Evolutionary conservation across 352 stramenopile species (phyloP).

Genomic region (Globisporangium perplexum): DNA sequence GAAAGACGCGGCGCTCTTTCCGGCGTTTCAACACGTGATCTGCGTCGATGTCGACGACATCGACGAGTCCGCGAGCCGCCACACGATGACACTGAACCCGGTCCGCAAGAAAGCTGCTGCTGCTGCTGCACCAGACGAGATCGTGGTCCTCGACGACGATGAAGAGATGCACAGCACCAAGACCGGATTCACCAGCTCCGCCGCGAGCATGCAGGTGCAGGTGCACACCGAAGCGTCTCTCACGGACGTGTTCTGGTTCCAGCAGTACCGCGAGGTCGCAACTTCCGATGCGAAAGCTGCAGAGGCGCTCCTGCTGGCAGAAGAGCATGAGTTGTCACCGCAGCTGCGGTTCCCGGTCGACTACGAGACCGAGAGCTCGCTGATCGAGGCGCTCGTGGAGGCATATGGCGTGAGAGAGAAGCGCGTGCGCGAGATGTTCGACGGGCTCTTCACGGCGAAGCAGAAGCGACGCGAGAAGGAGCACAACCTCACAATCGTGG

Average conservation of each 20-base stretch:
- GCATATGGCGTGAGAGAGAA: slow-evolving; percentile 45
- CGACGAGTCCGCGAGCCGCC: too few relatives aligned
- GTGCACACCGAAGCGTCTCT: slow-evolving; percentile 37
- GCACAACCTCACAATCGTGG: slow-evolving; percentile 59
- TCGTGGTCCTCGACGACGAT: slow-evolving; percentile 36
- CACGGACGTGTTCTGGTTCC: slow-evolving; percentile 60
- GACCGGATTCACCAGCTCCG: slow-evolving; percentile 1
- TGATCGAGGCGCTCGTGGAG: slow-evolving; percentile 55
- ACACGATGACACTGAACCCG: too few relatives aligned
- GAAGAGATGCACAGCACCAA: neutral
- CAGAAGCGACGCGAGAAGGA: slow-evolving; percentile 38
- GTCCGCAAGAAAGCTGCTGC: neutral
- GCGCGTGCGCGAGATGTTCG: slow-evolving; percentile 44
- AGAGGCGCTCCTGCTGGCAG: neutral
- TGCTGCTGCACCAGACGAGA: neutral
- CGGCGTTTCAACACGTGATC: slow-evolving; percentile 37
- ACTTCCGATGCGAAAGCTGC: neutral
- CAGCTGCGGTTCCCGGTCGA: slow-evolving; percentile 4
- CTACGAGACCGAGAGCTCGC: slow-evolving; percentile 22
- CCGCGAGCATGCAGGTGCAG: slow-evolving; percentile 26
- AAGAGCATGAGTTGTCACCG: neutral
- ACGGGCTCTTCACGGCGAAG: slow-evolving; percentile 33
- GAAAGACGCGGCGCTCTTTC: slow-evolving; percentile 33
- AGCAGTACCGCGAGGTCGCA: slow-evolving; percentile 20
- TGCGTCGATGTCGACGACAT: slow-evolving; percentile 8